Conservation (phyloP, 129 eudicot genomes). For the Apium graveolens region DNA sequence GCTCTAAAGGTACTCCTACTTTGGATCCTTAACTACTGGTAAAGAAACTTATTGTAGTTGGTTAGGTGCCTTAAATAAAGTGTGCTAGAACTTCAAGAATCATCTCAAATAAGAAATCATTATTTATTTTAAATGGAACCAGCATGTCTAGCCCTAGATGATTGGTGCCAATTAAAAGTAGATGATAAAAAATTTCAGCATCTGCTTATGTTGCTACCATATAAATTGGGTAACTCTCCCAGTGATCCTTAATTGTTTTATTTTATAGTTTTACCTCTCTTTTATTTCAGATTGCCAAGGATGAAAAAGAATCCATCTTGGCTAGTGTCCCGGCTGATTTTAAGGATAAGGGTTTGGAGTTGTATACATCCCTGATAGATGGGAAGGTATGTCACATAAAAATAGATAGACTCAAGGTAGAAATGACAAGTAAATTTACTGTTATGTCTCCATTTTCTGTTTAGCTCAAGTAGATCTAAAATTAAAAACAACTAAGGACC, state of each 20-base stretch:
- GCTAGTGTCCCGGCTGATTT: constrained; percentile 71
- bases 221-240: not conserved
- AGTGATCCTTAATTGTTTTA: not conserved
- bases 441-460: not conserved
- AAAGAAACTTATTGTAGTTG: not conserved
- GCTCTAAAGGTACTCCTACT: constrained; percentile 64
- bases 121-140: not conserved
- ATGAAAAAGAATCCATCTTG: constrained; percentile 84
- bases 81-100: not conserved
- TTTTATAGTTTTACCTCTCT: not conserved
- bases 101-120: not conserved
- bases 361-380: constrained; percentile 67
- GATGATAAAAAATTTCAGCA: not conserved
- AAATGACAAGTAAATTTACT: constrained; percentile 3
- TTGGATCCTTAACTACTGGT: not conserved
- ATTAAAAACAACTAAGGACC: not conserved
- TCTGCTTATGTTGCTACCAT: not conserved
- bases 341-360: constrained; percentile 61
- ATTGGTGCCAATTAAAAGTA: not conserved
- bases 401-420: not conserved
- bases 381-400: constrained; percentile 60
- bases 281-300: constrained; percentile 67
- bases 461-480: not conserved
- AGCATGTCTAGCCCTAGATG: not conserved
- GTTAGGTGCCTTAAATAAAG: not conserved